Conservation (phyloP, 2,329 filamentous ascomycete genomes). For the Xylariaceae sp. region DNA sequence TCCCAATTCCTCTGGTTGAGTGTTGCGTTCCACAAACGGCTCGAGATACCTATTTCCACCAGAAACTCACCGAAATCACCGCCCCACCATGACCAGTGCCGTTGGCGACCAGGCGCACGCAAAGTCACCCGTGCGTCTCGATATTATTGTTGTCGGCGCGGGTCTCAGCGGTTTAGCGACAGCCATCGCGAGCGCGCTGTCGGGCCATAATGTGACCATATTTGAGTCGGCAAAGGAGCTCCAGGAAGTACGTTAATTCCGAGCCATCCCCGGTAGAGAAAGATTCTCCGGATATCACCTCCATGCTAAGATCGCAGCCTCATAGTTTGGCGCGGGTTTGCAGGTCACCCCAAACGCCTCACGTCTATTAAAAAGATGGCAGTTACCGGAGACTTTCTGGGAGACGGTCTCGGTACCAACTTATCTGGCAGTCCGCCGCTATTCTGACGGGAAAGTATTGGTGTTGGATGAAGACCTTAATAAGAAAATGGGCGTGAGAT, state of each 20-base stretch:
- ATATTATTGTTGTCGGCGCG: conserved; percentile 42
- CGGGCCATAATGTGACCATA: conserved; percentile 40
- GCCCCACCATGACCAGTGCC: neutral
- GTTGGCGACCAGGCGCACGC: neutral
- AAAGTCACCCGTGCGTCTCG: conserved; percentile 22
- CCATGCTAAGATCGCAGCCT: neutral
- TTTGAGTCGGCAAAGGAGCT: conserved; percentile 40
- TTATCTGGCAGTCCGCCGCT: conserved; percentile 49
- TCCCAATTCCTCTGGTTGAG: too few species aligned
- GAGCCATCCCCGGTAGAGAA: neutral
- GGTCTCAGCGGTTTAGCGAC: conserved; percentile 42
- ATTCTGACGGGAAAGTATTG: conserved; percentile 44
- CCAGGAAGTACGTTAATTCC: conserved; percentile 33
- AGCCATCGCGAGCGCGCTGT: conserved; percentile 36
- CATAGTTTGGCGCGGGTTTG: conserved; percentile 49
- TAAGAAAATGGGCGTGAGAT: conserved; percentile 49
- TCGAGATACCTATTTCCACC: neutral
- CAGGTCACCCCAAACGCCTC: conserved; percentile 50
- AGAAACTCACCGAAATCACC: neutral
- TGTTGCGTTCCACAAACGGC: neutral
- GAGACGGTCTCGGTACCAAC: conserved; percentile 40
- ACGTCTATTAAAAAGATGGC: conserved; percentile 48
- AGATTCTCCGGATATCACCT: neutral
- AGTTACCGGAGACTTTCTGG: conserved; percentile 43
- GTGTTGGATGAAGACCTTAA: conserved; percentile 50